Conservation (phyloP, 2,329 filamentous ascomycete species). For the Aspergillus aculeatinus region DNA sequence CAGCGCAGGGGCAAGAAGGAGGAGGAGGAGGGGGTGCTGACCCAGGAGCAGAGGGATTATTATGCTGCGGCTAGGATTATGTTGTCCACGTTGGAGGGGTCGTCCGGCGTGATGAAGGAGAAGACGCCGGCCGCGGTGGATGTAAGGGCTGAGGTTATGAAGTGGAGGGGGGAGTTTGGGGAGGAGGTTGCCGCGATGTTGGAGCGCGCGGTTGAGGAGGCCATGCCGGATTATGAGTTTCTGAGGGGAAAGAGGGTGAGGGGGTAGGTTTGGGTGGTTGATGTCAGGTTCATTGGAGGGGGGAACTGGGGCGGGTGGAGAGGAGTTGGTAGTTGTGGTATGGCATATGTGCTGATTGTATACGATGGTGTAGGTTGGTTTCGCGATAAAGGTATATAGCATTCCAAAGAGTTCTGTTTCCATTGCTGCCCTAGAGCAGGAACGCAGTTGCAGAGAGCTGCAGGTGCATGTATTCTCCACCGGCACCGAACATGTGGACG, state of each 20-base stretch:
- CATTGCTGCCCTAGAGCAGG: too few relatives aligned
- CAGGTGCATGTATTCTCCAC: too few relatives aligned
- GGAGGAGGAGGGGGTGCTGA: not conserved
- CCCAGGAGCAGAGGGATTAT: not conserved
- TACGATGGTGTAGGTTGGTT: not conserved
- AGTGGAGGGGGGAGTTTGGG: slow-evolving; percentile 28
- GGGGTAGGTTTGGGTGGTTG: not conserved
- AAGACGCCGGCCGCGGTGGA: slow-evolving; percentile 13
- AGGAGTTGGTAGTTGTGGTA: not conserved
- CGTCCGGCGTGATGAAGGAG: not conserved
- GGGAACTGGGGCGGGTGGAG: too few relatives aligned
- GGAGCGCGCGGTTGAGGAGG: slow-evolving; percentile 6
- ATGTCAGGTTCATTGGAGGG: too few relatives aligned
- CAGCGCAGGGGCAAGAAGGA: too few relatives aligned
- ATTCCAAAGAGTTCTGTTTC: not conserved
- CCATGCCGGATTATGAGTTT: slow-evolving; percentile 16
- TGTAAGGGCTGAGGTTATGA: slow-evolving; percentile 21
- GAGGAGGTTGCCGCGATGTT: slow-evolving; percentile 9
- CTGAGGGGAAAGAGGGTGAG: not conserved
- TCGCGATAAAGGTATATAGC: not conserved
- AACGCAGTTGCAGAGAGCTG: too few relatives aligned
- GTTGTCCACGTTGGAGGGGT: not conserved
- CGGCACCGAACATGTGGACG: too few relatives aligned
- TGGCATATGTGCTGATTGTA: not conserved
- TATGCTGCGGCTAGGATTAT: not conserved